phyloP scores from a whole-genome alignment of 768 basidiomycete genomes.

The Tricholoma matsutake region DNA sequence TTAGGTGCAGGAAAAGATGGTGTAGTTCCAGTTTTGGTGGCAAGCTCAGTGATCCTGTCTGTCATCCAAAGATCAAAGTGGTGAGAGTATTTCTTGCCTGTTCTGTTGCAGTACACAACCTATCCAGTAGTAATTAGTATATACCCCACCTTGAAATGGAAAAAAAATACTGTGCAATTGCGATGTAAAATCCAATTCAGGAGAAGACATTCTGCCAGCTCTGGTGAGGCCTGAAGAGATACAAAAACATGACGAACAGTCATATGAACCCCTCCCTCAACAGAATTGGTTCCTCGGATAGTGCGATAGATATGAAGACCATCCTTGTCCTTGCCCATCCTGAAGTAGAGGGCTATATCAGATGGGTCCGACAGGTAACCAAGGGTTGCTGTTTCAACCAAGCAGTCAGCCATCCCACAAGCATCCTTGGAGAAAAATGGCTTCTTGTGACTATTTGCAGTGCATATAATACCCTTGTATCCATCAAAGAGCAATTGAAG shows the following conservation, averaged over 20 bases:
- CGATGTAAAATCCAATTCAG: neutral
- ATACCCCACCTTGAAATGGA: neutral
- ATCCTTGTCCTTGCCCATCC: conserved; percentile 12
- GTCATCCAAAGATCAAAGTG: neutral
- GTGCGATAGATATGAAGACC: conserved; percentile 14
- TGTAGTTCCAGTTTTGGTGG: neutral
- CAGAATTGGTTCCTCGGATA: conserved; percentile 20
- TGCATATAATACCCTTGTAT: too few species aligned
- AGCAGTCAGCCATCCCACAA: conserved; percentile 7
- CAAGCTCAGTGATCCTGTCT: neutral
- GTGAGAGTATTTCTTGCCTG: neutral
- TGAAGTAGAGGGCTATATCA: conserved; percentile 13
- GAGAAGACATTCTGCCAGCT: conserved; percentile 14
- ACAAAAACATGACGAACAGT: conserved; percentile 18
- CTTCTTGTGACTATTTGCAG: too few species aligned
- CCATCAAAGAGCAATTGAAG: neutral
- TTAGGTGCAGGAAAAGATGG: conserved; percentile 1
- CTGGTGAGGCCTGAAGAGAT: conserved; percentile 18
- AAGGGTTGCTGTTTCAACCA: conserved; percentile 12
- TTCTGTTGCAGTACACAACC: neutral
- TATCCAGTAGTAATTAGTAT: neutral
- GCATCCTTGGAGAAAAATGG: neutral
- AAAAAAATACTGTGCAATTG: neutral
- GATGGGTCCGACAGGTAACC: conserved; percentile 18
- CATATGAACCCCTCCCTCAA: conserved; percentile 23